Evolutionary conservation across 23 red algal genomes (phyloP).

Genomic region (Gracilariopsis chorda): DNA sequence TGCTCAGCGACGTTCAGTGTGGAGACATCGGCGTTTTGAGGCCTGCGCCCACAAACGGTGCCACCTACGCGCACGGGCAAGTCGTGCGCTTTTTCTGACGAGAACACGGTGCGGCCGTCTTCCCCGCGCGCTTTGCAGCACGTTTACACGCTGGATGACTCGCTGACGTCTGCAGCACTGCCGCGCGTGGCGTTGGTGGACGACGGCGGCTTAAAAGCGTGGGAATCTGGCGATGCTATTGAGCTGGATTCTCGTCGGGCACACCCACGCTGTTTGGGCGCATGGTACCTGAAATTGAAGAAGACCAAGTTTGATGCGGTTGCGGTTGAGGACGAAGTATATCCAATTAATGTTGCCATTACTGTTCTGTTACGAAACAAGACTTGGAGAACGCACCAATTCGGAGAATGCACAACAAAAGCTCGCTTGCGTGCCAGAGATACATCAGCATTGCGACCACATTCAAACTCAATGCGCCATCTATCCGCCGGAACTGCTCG

Average conservation of each 20-base stretch:
- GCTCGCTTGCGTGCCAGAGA: no score
- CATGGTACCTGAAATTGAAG: constrained; percentile 10
- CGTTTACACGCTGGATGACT: neutral
- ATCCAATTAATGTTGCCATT: no score
- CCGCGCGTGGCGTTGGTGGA: constrained; percentile 11
- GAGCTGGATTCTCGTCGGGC: neutral
- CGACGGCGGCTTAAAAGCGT: constrained; percentile 13
- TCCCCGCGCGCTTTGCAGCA: constrained; percentile 24
- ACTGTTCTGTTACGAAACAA: no score
- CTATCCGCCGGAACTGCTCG: neutral
- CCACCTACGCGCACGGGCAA: neutral
- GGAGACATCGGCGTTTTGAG: neutral
- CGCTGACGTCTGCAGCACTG: neutral
- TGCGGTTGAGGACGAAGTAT: neutral
- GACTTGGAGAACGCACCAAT: no score
- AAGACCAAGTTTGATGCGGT: constrained; percentile 1
- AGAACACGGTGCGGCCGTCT: constrained; percentile 36
- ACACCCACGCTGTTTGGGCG: neutral
- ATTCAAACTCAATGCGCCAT: constrained; percentile 28
- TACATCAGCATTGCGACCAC: neutral
- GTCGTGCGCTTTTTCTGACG: neutral
- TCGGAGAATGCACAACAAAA: no score
- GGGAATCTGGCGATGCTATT: neutral
- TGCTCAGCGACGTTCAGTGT: neutral
- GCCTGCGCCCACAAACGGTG: neutral